Evolutionary conservation across 805 yeast genomes (phyloP), one percentile per base, ranked within the genome.

Genomic region (Yueomyces sp.): DNA sequence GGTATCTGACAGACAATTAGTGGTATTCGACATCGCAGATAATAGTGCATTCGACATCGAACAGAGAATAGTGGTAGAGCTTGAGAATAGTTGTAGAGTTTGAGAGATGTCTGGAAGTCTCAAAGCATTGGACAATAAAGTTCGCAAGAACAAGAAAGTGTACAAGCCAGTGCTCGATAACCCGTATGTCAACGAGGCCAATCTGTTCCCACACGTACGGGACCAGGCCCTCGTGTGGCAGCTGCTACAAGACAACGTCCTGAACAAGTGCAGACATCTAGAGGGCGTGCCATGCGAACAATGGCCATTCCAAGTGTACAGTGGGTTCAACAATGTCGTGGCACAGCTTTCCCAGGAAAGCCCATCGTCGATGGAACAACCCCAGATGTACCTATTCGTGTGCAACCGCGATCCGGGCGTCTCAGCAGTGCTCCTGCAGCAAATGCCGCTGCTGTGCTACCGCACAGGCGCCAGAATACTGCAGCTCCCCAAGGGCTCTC

Each of bases 81-180:
- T 19, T 19, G 32, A 5, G 26, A 19, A 19, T 19, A 19, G 19
- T 19, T 1, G 19, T 19, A 19, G 19, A 19, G 19, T 6, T 19
- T 9, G 26, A 37, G 29, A 6, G 29, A 39, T 43, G 46, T 34
- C 46, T 34, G 37, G 40, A 26, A 74, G 81, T 0, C 44, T 78
- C 11, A 76, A 72, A 48, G 71, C 68, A 27, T 46, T 68, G 2
- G 81, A 77, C 42, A 63, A 64, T 48, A 70, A 45, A 29, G 42
- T 52, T 8, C 55, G 54, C 4, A 49, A 68, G 54, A 64, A 73
- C 43, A 67, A 70, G 47, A 79, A 76, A 48, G 76, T 79, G 5
- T 76, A 75, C 59, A 79, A 75, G 56, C 85, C 87, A 0, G 62
- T 81, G 2, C 62, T 81, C 26, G 79, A 78, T 30, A 77, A 76